Conservation (phyloP, 78 protist genomes). For the Pigoraptor vietnamica region DNA sequence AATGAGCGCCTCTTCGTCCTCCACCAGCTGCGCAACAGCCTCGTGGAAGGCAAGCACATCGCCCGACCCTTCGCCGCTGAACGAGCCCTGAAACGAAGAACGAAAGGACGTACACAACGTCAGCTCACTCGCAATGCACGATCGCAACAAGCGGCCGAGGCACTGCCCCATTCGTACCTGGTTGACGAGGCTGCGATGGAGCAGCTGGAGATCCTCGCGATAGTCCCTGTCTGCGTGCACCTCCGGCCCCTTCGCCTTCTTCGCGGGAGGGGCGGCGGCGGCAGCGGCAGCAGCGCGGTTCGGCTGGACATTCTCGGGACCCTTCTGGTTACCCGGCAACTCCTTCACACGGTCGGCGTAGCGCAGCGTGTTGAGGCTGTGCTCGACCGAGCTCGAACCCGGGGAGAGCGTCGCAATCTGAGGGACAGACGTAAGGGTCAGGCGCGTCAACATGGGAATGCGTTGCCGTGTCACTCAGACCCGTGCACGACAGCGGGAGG, state of each 20-base stretch:
- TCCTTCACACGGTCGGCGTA: slow-evolving; percentile 89
- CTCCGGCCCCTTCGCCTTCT: neutral
- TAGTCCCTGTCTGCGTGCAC: neutral
- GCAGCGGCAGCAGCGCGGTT: neutral
- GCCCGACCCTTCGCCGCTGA: neutral
- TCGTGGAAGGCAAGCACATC: neutral
- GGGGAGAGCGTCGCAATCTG: slow-evolving; percentile 83
- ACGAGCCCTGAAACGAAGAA: neutral
- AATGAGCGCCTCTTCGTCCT: neutral
- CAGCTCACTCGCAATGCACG: too few species aligned
- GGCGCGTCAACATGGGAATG: too few species aligned
- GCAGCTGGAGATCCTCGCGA: neutral
- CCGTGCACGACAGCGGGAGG: neutral
- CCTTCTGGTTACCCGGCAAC: slow-evolving; percentile 17
- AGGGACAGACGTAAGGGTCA: neutral
- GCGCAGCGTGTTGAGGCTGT: slow-evolving; percentile 91
- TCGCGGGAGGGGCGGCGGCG: neutral
- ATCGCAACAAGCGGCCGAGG: too few species aligned
- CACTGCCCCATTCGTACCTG: too few species aligned
- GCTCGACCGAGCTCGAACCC: slow-evolving; percentile 55
- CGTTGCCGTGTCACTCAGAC: neutral
- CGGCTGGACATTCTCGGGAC: neutral
- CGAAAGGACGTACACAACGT: too few species aligned
- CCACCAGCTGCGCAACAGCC: neutral
- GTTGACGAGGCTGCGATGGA: neutral